Base-by-base conservation (phyloP, 148 eudicot species). In the Rheum nobile region DNA sequence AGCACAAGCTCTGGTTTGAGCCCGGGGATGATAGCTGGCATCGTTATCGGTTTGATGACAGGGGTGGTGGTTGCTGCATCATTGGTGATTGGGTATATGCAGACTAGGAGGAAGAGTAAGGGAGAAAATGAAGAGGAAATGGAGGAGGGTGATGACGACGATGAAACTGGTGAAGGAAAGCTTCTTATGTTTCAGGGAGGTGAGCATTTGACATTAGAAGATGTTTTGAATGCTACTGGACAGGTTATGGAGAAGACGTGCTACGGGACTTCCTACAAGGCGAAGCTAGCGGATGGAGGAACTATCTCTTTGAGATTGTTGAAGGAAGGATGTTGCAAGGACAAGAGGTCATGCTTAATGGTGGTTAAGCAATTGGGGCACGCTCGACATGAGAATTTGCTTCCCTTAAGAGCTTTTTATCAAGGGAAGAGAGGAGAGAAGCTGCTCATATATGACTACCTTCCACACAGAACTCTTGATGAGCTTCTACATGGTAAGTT, bases 341-440 rank as follows among this genome's bases (percentile, higher is more conserved):
- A 94, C 72, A 83, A 85, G 72, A 81, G 83, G 42, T 80, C 83
- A 34, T 94, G 98, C 73, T 89, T 94, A 87, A 86, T 92, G 4
- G 85, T 91, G 79, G 88, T 94, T 22, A 94, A 75, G 90, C 91
- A 86, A 50, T 77, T 94, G 80, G 98, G 98, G 0, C 84, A 88
- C 14, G 83, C 90, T 76, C 84, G 96, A 2, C 97, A 94, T 44
- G 98, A 94, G 78, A 94, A 90, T 88, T 84, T 94, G 86, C 84
- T 89, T 67, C 93, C 98, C 0, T 73, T 94, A 79, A 83, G 98
- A 79, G 98, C 97, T 43, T 94, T 94, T 63, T 94, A 94, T 79
- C 98, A 91, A 71, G 98, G 98, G 74, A 91, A 87, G 78, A 85
- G 98, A 83, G 98, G 98, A 72, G 98, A 94, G 87, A 91, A 94